Conservation (phyloP, 23 red algal species). For the Gracilariopsis chorda region DNA sequence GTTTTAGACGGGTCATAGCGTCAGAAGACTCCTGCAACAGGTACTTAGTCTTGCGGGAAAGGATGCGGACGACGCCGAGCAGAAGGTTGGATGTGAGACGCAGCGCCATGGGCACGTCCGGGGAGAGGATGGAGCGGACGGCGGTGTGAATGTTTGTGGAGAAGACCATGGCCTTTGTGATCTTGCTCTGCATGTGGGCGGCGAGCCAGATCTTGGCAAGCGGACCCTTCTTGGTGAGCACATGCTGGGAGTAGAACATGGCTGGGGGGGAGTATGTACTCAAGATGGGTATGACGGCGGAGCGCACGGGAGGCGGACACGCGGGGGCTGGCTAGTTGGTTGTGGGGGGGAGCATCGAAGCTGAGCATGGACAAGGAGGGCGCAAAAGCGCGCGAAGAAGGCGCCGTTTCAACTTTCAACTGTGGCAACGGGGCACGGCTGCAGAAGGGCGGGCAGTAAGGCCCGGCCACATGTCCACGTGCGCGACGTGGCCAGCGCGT, state of each 20-base stretch:
- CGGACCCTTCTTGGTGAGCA: constrained; percentile 90
- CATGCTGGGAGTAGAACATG: constrained; percentile 94
- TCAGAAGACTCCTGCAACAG: constrained; percentile 79
- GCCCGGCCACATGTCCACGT: not conserved
- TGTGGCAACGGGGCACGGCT: too few relatives aligned
- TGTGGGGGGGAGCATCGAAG: not conserved
- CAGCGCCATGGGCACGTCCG: constrained; percentile 88
- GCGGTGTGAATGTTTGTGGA: constrained; percentile 57
- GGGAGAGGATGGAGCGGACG: constrained; percentile 47
- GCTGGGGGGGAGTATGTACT: not conserved
- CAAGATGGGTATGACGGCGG: not conserved
- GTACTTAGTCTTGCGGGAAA: constrained; percentile 76
- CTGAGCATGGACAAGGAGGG: too few relatives aligned
- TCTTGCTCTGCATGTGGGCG: constrained; percentile 85
- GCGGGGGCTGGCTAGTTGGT: too few relatives aligned
- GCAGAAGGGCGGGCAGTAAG: not conserved
- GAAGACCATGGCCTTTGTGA: constrained; percentile 87
- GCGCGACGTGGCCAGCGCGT: not conserved
- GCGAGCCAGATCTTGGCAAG: constrained; percentile 97
- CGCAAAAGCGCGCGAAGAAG: not conserved
- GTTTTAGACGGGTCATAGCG: constrained; percentile 53
- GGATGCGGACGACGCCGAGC: constrained; percentile 88
- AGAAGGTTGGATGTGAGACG: constrained; percentile 83
- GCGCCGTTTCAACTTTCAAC: not conserved
- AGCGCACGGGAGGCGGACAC: not conserved